Evolutionary conservation across 164 flowering plant genomes (phyloP).

Genomic region (Chloranthus sessilifolius): DNA sequence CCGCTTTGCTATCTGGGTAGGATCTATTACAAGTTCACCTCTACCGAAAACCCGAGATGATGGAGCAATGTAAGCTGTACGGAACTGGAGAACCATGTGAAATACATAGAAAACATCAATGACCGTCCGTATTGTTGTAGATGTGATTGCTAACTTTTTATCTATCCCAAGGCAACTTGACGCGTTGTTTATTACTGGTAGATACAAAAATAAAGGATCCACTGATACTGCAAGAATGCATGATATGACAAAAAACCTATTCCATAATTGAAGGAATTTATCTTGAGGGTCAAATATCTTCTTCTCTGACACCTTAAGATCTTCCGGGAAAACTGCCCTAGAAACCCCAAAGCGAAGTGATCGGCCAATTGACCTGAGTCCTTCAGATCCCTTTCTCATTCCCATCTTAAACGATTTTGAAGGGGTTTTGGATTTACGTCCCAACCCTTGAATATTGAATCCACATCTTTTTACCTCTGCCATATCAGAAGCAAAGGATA

Average conservation of each 20-base stretch:
- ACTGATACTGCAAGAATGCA: slow-evolving; percentile 86
- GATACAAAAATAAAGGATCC: slow-evolving; percentile 88
- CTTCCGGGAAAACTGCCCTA: slow-evolving; percentile 83
- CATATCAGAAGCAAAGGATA: slow-evolving; percentile 51
- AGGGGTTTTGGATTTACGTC: slow-evolving; percentile 26
- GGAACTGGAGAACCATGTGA: slow-evolving; percentile 87
- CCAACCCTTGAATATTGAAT: slow-evolving; percentile 52
- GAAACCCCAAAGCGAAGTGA: slow-evolving; percentile 81
- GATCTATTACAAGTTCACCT: slow-evolving; percentile 95
- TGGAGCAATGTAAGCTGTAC: slow-evolving; percentile 97
- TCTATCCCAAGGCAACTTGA: slow-evolving; percentile 66
- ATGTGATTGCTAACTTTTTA: slow-evolving; percentile 50
- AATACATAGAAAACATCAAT: slow-evolving; percentile 79
- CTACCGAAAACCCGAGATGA: slow-evolving; percentile 98
- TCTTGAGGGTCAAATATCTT: slow-evolving; percentile 96
- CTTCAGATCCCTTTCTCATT: slow-evolving; percentile 83
- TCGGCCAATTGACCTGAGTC: slow-evolving; percentile 82
- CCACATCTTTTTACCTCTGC: slow-evolving; percentile 54
- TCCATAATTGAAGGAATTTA: slow-evolving; percentile 69
- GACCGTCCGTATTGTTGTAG: slow-evolving; percentile 62
- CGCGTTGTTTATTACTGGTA: slow-evolving; percentile 52
- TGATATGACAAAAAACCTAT: slow-evolving; percentile 68
- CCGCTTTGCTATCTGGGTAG: slow-evolving; percentile 78
- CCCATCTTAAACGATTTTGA: slow-evolving; percentile 73
- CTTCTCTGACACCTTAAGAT: slow-evolving; percentile 76